Percentiles rank a stretch among this genome's conserved stretches.
phyloP scores from a whole-genome alignment of 108 stramenopile genomes.

The Cylindrotheca closterium region DNA sequence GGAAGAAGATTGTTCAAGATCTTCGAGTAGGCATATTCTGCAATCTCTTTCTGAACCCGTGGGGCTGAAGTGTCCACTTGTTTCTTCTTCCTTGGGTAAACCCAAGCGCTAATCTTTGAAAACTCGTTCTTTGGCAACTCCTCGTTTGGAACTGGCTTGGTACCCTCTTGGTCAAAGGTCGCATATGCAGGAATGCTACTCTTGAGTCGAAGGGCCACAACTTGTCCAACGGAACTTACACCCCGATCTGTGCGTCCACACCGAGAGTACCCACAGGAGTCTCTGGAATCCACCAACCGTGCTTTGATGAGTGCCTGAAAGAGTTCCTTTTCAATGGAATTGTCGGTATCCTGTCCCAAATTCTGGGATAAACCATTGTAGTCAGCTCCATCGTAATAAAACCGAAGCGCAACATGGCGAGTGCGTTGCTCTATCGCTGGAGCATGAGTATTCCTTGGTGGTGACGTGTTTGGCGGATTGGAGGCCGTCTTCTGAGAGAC shows the following conservation, averaged over 20 bases:
- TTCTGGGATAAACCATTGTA: slow-evolving; percentile 88
- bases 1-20: slow-evolving; percentile 95
- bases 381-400: slow-evolving; percentile 87
- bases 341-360: slow-evolving; percentile 55
- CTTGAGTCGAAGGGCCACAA: slow-evolving; percentile 82
- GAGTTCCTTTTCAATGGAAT: slow-evolving; percentile 84
- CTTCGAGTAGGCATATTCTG: slow-evolving; percentile 89
- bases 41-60: slow-evolving; percentile 41
- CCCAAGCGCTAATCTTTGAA: slow-evolving; percentile 48
- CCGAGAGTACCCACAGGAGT: slow-evolving; percentile 77
- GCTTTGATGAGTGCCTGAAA: slow-evolving; percentile 83
- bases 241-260: slow-evolving; percentile 97
- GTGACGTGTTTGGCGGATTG: neutral
- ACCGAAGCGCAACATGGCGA: slow-evolving; percentile 86
- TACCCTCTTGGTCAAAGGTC: slow-evolving; percentile 31
- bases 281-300: slow-evolving; percentile 58
- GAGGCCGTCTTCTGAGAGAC: neutral
- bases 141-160: slow-evolving; percentile 23
- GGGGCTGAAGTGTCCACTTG: slow-evolving; percentile 12
- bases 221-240: slow-evolving; percentile 94
- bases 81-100: slow-evolving; percentile 38
- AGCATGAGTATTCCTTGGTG: neutral
- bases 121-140: slow-evolving; percentile 68
- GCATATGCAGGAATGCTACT: slow-evolving; percentile 67
- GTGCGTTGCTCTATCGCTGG: slow-evolving; percentile 22